phyloP scores from a whole-genome alignment of 2,329 filamentous ascomycete genomes.

The Colletotrichum orbiculare region DNA sequence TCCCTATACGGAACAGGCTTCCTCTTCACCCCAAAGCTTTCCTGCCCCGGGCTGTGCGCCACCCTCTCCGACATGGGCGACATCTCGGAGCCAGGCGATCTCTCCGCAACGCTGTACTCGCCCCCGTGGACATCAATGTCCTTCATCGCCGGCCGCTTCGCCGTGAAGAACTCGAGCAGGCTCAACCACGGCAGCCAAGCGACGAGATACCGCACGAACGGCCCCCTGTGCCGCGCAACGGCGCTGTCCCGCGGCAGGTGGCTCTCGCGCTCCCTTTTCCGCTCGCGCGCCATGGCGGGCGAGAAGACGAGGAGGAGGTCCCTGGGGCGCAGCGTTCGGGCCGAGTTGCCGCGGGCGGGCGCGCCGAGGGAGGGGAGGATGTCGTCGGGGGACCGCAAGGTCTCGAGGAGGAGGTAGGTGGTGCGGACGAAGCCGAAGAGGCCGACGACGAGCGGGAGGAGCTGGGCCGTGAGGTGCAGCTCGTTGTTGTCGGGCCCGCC shows the following conservation, averaged over 20 bases:
- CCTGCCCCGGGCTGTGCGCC: no score
- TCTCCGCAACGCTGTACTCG: no score
- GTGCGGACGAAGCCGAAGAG: constrained; percentile 39
- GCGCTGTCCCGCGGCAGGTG: no score
- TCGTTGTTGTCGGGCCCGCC: constrained; percentile 36
- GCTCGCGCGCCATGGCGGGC: constrained; percentile 11
- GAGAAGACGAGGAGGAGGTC: background rate
- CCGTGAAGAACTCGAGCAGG: constrained; percentile 36
- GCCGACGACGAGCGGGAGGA: constrained; percentile 40
- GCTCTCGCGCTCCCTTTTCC: no score
- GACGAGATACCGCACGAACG: constrained; percentile 36
- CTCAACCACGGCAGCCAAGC: constrained; percentile 41
- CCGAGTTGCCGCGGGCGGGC: background rate
- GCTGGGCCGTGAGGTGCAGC: constrained; percentile 39
- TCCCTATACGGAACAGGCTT: no score
- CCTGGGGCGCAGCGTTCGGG: background rate
- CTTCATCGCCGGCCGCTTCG: background rate
- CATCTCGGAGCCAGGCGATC: no score
- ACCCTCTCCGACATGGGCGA: no score
- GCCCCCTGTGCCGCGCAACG: background rate
- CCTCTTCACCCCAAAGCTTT: no score
- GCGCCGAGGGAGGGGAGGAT: constrained; percentile 8
- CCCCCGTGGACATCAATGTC: no score
- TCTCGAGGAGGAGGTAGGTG: constrained; percentile 37
- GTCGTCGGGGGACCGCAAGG: constrained; percentile 27